Evolutionary conservation across 2,329 filamentous ascomycete genomes (phyloP).

Genomic region (Orbilia javanica): DNA sequence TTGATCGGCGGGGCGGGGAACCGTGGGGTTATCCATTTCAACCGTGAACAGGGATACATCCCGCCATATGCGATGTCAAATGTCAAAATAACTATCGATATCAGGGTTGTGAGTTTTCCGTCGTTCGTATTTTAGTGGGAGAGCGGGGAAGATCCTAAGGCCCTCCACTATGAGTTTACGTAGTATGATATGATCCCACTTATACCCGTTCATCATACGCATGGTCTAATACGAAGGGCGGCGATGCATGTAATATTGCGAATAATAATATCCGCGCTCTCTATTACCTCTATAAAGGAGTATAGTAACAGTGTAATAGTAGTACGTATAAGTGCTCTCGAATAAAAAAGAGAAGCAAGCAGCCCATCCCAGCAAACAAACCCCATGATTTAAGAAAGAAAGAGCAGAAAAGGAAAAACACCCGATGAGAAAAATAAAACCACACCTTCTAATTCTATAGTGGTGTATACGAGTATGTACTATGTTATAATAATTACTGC

Average conservation of each 20-base stretch:
- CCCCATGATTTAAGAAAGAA: neutral
- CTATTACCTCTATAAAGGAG: neutral
- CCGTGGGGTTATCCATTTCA: no score
- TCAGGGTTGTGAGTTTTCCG: no score
- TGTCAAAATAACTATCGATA: no score
- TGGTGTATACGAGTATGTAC: neutral
- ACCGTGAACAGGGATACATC: no score
- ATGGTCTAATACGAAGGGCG: neutral
- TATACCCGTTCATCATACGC: neutral
- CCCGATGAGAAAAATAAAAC: neutral
- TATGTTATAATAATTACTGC: no score
- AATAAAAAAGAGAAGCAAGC: neutral
- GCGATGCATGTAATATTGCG: neutral
- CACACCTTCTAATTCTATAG: conserved; percentile 14
- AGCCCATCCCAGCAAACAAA: conserved; percentile 1
- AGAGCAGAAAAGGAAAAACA: neutral
- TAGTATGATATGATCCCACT: no score
- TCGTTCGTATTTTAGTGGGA: no score
- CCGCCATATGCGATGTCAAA: no score
- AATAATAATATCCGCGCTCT: neutral
- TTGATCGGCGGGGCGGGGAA: no score
- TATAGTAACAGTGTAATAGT: neutral
- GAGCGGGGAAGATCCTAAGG: no score
- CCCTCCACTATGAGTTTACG: no score
- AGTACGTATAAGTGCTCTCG: neutral